phyloP scores from a whole-genome alignment of 139 green algal species.

The Chlamydomonas applanata region DNA sequence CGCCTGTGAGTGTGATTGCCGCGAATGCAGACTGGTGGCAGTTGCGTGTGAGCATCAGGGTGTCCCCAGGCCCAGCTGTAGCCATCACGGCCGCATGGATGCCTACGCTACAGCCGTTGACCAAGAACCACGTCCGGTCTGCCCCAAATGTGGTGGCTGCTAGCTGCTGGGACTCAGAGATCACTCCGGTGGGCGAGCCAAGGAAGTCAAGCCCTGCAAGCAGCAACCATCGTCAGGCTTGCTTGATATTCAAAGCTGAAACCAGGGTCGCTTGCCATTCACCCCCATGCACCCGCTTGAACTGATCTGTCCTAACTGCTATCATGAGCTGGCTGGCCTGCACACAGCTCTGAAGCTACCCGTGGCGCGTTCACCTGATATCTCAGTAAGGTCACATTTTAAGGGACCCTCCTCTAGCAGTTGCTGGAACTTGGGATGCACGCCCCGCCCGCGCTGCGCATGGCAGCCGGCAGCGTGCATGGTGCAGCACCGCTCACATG shows the following conservation, averaged over 20 bases:
- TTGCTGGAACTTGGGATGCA: background rate
- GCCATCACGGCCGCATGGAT: slow-evolving; percentile 74
- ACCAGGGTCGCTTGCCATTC: too few species aligned
- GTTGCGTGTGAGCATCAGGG: slow-evolving; percentile 80
- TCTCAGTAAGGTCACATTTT: slow-evolving; percentile 78
- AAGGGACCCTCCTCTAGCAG: slow-evolving; percentile 25
- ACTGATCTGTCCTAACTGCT: too few species aligned
- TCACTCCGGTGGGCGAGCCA: slow-evolving; percentile 64
- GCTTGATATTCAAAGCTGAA: too few species aligned
- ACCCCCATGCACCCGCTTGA: too few species aligned
- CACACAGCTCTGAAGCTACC: too few species aligned
- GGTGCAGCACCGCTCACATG: background rate
- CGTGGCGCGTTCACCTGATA: slow-evolving; percentile 56
- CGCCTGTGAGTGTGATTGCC: slow-evolving; percentile 70
- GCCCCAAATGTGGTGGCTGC: slow-evolving; percentile 76
- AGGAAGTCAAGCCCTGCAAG: slow-evolving; percentile 76
- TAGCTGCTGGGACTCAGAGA: slow-evolving; percentile 68
- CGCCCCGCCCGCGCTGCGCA: slow-evolving; percentile 28
- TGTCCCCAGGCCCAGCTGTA: slow-evolving; percentile 35
- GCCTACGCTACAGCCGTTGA: slow-evolving; percentile 86
- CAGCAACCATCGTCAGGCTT: background rate
- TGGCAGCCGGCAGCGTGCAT: background rate
- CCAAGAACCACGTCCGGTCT: slow-evolving; percentile 80
- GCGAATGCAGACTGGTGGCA: slow-evolving; percentile 80
- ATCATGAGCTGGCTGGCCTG: too few species aligned